Evolutionary conservation across 2,329 filamentous ascomycete species (phyloP).

Genomic region (Botrytis sinoallii): DNA sequence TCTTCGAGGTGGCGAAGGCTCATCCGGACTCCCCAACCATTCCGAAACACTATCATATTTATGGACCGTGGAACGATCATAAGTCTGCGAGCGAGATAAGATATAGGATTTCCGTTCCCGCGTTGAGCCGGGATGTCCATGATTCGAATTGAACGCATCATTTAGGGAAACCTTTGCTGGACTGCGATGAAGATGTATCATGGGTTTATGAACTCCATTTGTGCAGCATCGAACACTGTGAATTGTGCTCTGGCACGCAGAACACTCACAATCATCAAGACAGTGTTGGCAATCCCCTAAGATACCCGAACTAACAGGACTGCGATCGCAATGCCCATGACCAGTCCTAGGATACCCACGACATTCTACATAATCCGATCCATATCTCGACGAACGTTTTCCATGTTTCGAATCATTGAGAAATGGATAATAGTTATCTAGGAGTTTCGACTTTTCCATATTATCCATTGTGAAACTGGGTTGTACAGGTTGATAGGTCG

Average conservation of each 20-base stretch:
- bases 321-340: constrained; percentile 26
- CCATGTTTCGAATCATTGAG: not conserved
- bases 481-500: not conserved
- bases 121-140: not conserved
- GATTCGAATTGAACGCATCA: not conserved
- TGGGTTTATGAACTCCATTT: constrained; percentile 28
- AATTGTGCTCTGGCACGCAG: constrained; percentile 29
- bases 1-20: not conserved
- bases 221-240: constrained; percentile 33
- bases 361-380: constrained; percentile 24
- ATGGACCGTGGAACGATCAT: not conserved
- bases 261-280: constrained; percentile 32
- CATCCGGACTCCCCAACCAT: constrained; percentile 6
- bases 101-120: not conserved
- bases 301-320: constrained; percentile 26
- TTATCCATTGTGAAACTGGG: not conserved
- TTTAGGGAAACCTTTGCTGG: not conserved
- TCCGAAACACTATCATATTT: constrained; percentile 1
- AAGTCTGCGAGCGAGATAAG: not conserved
- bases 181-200: constrained; percentile 26
- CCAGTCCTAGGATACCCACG: constrained; percentile 33
- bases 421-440: not conserved
- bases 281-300: constrained; percentile 36
- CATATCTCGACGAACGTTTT: not conserved
- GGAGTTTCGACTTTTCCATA: not conserved